Conservation (phyloP, 306 rosid species). For the Pyrus bretschneideri region DNA sequence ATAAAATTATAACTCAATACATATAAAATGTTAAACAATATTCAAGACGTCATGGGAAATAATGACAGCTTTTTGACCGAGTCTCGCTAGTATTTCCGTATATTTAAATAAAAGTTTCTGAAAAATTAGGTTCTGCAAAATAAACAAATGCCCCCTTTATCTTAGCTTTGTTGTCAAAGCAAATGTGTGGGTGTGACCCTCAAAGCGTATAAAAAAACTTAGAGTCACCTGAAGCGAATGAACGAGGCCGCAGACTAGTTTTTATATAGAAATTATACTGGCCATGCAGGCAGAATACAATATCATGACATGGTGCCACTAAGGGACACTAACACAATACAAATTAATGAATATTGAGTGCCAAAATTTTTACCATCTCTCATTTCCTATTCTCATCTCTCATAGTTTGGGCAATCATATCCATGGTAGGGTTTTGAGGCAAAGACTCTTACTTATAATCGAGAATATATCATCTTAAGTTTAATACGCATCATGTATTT, state of each 20-base stretch:
- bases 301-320: conserved; percentile 17
- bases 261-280: neutral
- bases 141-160: neutral
- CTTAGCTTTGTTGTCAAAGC: conserved; percentile 2
- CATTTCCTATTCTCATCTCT: too few species aligned
- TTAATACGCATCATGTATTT: too few species aligned
- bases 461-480: too few species aligned
- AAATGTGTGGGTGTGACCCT: neutral
- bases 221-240: neutral
- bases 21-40: too few species aligned
- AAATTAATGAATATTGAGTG: conserved; percentile 8
- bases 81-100: too few species aligned
- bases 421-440: neutral
- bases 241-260: neutral
- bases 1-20: too few species aligned
- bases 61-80: too few species aligned
- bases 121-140: neutral
- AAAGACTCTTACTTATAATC: too few species aligned
- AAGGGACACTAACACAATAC: conserved; percentile 19
- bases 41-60: too few species aligned
- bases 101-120: too few species aligned
- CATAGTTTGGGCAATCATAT: conserved; percentile 4
- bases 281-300: neutral
- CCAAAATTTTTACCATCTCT: too few species aligned
- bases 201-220: neutral